Percentiles rank a stretch among this genome's conserved stretches.
These are phyloP conservation scores for Psilocybe tampanensis DNA, from an alignment of 768 basidiomycete genomes.

Conservation along the genomic window DNA sequence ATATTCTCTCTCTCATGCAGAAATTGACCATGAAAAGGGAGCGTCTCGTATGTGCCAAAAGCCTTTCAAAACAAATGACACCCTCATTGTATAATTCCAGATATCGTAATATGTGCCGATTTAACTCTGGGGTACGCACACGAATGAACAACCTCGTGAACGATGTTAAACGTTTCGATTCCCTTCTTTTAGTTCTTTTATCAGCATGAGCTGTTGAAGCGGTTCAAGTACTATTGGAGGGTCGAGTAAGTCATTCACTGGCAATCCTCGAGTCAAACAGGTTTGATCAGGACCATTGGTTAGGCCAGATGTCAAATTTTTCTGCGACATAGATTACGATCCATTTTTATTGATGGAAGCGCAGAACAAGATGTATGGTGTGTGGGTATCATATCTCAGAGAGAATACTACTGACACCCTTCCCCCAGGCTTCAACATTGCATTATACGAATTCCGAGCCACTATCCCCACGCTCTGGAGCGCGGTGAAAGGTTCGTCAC, in stretches of 20 bases:
- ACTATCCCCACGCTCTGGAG: constrained; percentile 91
- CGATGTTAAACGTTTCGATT: background rate
- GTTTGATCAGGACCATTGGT: constrained; percentile 2
- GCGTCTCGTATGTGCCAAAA: constrained; percentile 61
- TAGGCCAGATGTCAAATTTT: constrained; percentile 85
- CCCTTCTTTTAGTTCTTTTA: constrained; percentile 71
- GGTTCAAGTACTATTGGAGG: constrained; percentile 87
- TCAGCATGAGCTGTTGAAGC: constrained; percentile 75
- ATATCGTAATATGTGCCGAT: constrained; percentile 98
- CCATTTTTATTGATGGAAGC: constrained; percentile 91
- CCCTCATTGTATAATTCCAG: constrained; percentile 22
- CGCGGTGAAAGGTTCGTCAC: constrained; percentile 61
- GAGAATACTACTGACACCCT: too few relatives aligned
- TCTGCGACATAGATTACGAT: constrained; percentile 86
- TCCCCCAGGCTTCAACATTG: constrained; percentile 72
- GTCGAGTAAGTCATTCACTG: constrained; percentile 72
- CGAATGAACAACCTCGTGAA: background rate
- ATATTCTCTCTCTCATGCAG: background rate
- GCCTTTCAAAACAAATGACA: background rate
- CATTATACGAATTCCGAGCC: constrained; percentile 78
- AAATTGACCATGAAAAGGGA: constrained; percentile 45
- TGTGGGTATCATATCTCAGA: constrained; percentile 8
- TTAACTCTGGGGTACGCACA: constrained; percentile 88
- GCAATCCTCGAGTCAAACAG: too few relatives aligned
- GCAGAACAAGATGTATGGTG: constrained; percentile 82